These are phyloP conservation scores for Dryadomyces quercivorus DNA, from an alignment of 2,329 filamentous ascomycete species.

Conservation along the genomic window DNA sequence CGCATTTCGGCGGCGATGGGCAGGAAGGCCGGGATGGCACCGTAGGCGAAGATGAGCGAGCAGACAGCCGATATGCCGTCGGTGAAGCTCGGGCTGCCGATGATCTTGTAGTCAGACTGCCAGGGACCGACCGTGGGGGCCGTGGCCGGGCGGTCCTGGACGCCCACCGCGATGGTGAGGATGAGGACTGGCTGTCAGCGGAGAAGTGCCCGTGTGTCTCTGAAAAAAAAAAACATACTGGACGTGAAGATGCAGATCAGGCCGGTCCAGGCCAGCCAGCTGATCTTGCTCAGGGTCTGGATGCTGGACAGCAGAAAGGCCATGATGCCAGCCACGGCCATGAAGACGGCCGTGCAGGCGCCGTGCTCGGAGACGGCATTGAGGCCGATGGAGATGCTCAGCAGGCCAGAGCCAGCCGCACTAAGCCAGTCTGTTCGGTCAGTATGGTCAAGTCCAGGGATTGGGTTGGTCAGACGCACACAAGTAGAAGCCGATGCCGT, in stretches of 20 bases:
- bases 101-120: slow-evolving; percentile 45
- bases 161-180: slow-evolving; percentile 46
- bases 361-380: slow-evolving; percentile 48
- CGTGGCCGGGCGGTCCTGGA: slow-evolving; percentile 42
- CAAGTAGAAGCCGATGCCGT: neutral
- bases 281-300: slow-evolving; percentile 47
- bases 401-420: slow-evolving; percentile 1
- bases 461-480: neutral
- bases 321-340: slow-evolving; percentile 35
- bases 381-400: slow-evolving; percentile 26
- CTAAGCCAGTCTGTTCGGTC: neutral
- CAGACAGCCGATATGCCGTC: slow-evolving; percentile 41
- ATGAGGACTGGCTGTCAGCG: slow-evolving; percentile 18
- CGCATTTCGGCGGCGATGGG: slow-evolving; percentile 56
- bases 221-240: too few relatives aligned
- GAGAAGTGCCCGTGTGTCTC: too few relatives aligned
- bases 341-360: slow-evolving; percentile 46
- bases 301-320: slow-evolving; percentile 37
- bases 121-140: slow-evolving; percentile 29
- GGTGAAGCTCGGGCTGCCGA: slow-evolving; percentile 44
- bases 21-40: slow-evolving; percentile 49
- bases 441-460: neutral
- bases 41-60: slow-evolving; percentile 48
- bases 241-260: slow-evolving; percentile 45
- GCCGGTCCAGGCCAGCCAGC: slow-evolving; percentile 49